phyloP scores from a whole-genome alignment of 176 grass and related monocot genomes.

The Triticum monococcum region DNA sequence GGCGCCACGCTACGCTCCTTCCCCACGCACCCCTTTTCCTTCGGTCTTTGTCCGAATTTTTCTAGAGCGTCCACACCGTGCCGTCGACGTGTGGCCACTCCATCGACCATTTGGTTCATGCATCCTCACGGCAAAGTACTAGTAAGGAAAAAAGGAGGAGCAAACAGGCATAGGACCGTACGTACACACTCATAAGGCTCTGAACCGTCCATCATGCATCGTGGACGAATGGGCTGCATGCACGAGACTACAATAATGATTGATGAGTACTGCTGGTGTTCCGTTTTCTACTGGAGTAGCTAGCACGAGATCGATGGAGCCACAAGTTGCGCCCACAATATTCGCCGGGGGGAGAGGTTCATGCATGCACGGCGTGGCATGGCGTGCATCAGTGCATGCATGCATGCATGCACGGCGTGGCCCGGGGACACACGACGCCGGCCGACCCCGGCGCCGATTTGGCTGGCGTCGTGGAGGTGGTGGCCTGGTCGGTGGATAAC shows the following conservation, averaged over 20 bases:
- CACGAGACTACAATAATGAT: background rate
- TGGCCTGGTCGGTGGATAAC: constrained; percentile 23
- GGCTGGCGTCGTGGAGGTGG: constrained; percentile 1
- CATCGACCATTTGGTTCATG: background rate
- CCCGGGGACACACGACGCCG: background rate
- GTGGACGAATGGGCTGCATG: background rate
- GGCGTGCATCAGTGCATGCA: background rate
- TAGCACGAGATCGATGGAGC: background rate
- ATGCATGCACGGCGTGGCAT: background rate
- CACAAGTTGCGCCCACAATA: background rate
- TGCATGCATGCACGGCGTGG: background rate
- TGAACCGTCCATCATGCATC: background rate
- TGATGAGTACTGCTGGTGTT: background rate
- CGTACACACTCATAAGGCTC: background rate
- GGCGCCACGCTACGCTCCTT: background rate
- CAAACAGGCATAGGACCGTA: background rate
- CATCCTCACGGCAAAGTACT: background rate
- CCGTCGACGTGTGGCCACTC: background rate
- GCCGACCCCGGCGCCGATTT: background rate
- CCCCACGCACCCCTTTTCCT: background rate
- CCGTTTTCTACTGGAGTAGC: background rate
- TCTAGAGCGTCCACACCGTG: background rate
- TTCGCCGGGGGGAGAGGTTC: background rate
- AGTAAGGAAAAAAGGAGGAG: background rate
- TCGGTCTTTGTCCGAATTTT: background rate